Evolutionary conservation across 2,329 filamentous ascomycete species (phyloP).

Genomic region (Venturia carpophila): DNA sequence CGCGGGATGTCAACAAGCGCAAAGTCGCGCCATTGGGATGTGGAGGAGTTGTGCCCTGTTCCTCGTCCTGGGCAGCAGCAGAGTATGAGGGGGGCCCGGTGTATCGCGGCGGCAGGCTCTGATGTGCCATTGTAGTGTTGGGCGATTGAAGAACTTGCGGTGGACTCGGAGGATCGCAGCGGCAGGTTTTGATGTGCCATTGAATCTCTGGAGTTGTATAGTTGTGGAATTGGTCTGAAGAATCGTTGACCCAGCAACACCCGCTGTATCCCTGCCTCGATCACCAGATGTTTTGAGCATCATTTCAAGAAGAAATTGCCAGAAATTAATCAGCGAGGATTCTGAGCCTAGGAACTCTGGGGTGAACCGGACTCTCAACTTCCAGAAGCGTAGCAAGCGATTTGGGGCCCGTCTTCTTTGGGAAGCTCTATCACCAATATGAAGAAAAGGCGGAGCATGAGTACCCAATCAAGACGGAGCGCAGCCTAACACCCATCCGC

Average conservation of each 20-base stretch:
- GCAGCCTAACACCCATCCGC: not conserved
- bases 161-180: too few species aligned
- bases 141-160: not conserved
- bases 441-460: not conserved
- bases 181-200: too few species aligned
- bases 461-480: not conserved
- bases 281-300: too few species aligned
- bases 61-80: conserved; percentile 33
- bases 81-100: conserved; percentile 38
- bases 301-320: not conserved
- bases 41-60: conserved; percentile 26
- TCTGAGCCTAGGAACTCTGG: not conserved
- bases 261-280: not conserved
- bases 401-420: too few species aligned
- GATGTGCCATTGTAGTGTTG: conserved; percentile 11
- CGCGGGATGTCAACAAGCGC: conserved; percentile 42
- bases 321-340: not conserved
- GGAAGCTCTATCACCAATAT: not conserved
- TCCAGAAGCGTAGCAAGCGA: too few species aligned
- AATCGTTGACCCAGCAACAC: not conserved
- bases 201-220: not conserved
- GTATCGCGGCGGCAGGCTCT: conserved; percentile 27
- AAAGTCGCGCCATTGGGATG: conserved; percentile 38
- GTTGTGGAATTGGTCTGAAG: not conserved
- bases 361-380: not conserved